phyloP scores from a whole-genome alignment of 257 asterid species.

The Catharanthus roseus region DNA sequence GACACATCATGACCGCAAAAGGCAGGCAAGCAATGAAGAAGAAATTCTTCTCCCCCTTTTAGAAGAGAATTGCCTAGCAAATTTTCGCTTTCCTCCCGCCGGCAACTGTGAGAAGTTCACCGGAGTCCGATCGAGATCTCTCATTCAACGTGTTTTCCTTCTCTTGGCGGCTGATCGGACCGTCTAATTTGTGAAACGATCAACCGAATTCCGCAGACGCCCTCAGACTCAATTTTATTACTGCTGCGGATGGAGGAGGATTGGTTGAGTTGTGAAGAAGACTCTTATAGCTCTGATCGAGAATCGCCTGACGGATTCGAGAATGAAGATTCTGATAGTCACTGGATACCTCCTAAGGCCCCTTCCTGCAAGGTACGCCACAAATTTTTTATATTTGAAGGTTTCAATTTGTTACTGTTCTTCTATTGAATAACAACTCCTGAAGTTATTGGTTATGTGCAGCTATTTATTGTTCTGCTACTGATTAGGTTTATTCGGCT shows the following conservation, averaged over 20 bases:
- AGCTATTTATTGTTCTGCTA: not conserved
- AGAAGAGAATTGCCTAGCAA: constrained; percentile 1
- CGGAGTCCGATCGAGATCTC: constrained; percentile 17
- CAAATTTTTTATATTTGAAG: constrained; percentile 4
- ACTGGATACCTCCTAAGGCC: constrained; percentile 40
- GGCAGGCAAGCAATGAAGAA: not conserved
- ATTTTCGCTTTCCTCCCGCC: constrained; percentile 10
- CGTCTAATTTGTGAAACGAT: not conserved
- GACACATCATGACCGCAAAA: constrained; percentile 4
- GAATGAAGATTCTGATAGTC: constrained; percentile 47
- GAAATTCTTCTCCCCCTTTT: not conserved
- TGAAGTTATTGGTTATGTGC: not conserved
- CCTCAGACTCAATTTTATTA: not conserved
- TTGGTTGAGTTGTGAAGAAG: constrained; percentile 55
- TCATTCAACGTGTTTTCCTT: not conserved
- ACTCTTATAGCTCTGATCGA: constrained; percentile 46
- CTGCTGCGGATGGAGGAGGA: constrained; percentile 34
- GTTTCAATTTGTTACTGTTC: not conserved
- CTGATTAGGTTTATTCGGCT: not conserved
- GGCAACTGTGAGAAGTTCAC: not conserved
- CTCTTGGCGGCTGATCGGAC: not conserved
- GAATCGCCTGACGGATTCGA: constrained; percentile 60
- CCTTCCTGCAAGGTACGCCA: constrained; percentile 59
- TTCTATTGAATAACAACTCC: not conserved
- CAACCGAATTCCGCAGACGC: not conserved